Base-by-base conservation (phyloP, 345 rosid species). In the Aegle marmelos region DNA sequence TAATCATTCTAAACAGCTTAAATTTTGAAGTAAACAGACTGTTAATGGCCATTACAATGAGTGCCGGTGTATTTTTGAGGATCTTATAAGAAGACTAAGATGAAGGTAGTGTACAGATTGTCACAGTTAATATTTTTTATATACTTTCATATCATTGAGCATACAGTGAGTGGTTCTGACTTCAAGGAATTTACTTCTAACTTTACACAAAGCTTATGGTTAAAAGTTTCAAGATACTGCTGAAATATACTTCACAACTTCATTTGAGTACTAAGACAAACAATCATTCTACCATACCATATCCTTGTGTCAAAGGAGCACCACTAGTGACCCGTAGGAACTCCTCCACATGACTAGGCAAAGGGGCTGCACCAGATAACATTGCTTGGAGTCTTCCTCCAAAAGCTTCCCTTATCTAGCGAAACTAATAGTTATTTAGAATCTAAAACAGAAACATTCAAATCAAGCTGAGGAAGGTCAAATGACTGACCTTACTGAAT, bases 341-440 rank as follows among this genome's bases (percentile, higher is more conserved):
- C 83, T 94, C 99, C 79, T 96, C 98, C 25, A 94, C 99, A 58
- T 96, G 97, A 76, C 77, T 86, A 77, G 99, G 88, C 86, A 94
- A 79, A 77, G 98, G 99, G 4, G 99, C 99, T 30, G 99, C 99
- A 22, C 99, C 98, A 68, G 99, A 94, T 45, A 93, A 83, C 83
- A 94, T 39, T 76, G 88, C 84, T 21, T 92, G 90, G 50, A 92
- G 88, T 87, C 86, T 82, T 81, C 99, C 98, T 68, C 99, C 99
- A 33, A 92, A 79, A 78, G 91, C 93, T 78, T 82, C 93, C 76
- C 90, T 92, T 78, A 90, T 85, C 99, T 95, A 61, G 74, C 56
- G 82, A 50, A 76, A 68, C 33, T 36, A 67, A 63, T 5, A 11
- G 6, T 50, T 6, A 9, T 70, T 86, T 28, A 80, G 82, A 67